Conservation (phyloP, 1,284 basidiomycete genomes). For the Ganoderma multipileum region DNA sequence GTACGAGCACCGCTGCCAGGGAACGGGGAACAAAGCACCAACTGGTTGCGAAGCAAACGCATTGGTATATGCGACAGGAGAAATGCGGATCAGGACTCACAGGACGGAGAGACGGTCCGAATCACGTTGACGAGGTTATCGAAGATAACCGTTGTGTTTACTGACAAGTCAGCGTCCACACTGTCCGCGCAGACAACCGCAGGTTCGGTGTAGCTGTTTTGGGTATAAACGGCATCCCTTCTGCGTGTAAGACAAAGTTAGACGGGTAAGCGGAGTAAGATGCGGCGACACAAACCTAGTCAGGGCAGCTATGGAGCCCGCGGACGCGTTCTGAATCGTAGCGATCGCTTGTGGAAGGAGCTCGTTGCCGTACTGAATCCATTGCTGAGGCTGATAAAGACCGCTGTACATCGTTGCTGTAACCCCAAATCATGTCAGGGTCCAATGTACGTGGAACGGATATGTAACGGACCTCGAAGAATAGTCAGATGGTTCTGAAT, state of each 20-base stretch:
- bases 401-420: conserved; percentile 14
- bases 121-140: conserved; percentile 30
- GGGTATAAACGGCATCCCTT: background rate
- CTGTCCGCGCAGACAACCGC: conserved; percentile 34
- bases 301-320: background rate
- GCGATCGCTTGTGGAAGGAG: conserved; percentile 9
- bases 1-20: conserved; percentile 23
- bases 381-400: conserved; percentile 19
- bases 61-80: background rate
- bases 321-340: background rate
- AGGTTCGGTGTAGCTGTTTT: conserved; percentile 22
- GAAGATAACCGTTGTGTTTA: conserved; percentile 29
- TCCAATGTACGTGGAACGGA: background rate
- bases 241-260: background rate
- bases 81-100: conserved; percentile 14
- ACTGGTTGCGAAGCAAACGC: conserved; percentile 8
- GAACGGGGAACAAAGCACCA: conserved; percentile 22
- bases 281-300: background rate
- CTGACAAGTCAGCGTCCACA: conserved; percentile 26
- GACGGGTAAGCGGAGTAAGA: background rate
- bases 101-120: conserved; percentile 26
- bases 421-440: background rate
- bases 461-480: conserved; percentile 15
- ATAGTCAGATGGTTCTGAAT: conserved; percentile 6
- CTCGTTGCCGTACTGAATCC: conserved; percentile 14